Evolutionary conservation across 768 basidiomycete species (phyloP).

Genomic region (Tylopilus balloui): DNA sequence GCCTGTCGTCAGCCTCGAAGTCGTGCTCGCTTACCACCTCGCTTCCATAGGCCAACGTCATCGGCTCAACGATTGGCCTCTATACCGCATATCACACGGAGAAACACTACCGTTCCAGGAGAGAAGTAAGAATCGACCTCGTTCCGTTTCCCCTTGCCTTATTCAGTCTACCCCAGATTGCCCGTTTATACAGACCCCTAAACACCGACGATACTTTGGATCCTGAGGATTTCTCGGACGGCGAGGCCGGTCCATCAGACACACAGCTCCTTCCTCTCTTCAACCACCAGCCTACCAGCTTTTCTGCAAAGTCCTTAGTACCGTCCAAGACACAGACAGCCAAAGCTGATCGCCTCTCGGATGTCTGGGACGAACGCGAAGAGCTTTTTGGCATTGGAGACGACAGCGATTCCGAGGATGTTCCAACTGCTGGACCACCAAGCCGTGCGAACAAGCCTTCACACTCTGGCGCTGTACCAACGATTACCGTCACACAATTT

Average conservation of each 20-base stretch:
- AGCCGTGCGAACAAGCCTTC: slow-evolving; percentile 1
- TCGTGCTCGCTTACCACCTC: slow-evolving; percentile 6
- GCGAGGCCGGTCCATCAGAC: slow-evolving; percentile 41
- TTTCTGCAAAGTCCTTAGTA: slow-evolving; percentile 18
- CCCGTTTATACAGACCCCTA: slow-evolving; percentile 73
- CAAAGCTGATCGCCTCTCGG: slow-evolving; percentile 40
- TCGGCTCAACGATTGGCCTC: slow-evolving; percentile 69
- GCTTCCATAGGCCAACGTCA: slow-evolving; percentile 62
- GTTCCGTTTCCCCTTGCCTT: not conserved
- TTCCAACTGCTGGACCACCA: slow-evolving; percentile 7
- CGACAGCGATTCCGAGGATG: slow-evolving; percentile 55
- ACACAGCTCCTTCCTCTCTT: slow-evolving; percentile 62
- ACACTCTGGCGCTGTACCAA: slow-evolving; percentile 19
- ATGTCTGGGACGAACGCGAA: slow-evolving; percentile 79
- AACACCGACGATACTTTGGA: slow-evolving; percentile 50
- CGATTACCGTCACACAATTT: slow-evolving; percentile 26
- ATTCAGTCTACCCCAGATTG: slow-evolving; percentile 45
- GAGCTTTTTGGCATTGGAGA: slow-evolving; percentile 67
- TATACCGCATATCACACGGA: slow-evolving; percentile 65
- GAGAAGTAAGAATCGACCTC: slow-evolving; percentile 50
- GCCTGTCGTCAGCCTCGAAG: slow-evolving; percentile 9
- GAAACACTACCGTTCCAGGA: slow-evolving; percentile 68
- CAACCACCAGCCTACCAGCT: slow-evolving; percentile 8
- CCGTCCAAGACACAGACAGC: slow-evolving; percentile 28
- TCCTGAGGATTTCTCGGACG: slow-evolving; percentile 41